Conservation (phyloP, 192 early-diverging fungal species). For the Backusella macrospora region DNA sequence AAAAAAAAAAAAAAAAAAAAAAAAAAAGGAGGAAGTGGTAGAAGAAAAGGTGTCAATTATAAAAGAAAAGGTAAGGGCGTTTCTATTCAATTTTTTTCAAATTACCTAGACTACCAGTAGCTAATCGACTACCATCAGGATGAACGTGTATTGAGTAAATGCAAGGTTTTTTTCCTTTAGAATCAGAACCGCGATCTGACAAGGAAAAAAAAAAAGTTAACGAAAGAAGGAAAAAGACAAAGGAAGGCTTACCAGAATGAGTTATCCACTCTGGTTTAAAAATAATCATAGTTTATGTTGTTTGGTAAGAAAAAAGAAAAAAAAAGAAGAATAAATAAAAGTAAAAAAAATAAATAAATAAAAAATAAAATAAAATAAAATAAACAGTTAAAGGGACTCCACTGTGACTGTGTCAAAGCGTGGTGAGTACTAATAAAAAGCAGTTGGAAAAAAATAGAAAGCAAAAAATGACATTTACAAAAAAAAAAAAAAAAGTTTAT, state of each 20-base stretch:
- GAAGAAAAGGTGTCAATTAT: too few species aligned
- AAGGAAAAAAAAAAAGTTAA: background rate
- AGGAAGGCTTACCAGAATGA: constrained; percentile 61
- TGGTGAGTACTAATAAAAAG: background rate
- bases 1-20: background rate
- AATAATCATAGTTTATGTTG: constrained; percentile 71
- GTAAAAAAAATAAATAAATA: background rate
- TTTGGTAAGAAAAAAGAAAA: background rate
- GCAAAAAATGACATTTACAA: too few species aligned
- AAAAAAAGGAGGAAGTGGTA: background rate
- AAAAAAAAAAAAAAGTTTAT: too few species aligned
- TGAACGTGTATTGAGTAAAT: constrained; percentile 92
- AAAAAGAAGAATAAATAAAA: background rate
- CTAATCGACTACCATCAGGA: constrained; percentile 80
- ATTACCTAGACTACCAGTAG: constrained; percentile 81
- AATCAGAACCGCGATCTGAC: constrained; percentile 30
- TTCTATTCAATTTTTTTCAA: background rate
- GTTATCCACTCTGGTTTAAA: constrained; percentile 69
- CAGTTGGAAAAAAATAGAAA: too few species aligned
- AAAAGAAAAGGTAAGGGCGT: background rate
- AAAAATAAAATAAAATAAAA: background rate
- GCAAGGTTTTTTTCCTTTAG: constrained; percentile 51
- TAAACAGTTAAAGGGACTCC: background rate
- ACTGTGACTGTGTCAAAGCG: background rate
- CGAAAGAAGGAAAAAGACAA: too few species aligned